A percentile compares a stretch with the other conserved stretches of the same genome.
These are phyloP conservation scores for Cephalotrichum gorgonifer DNA, from an alignment of 2,329 filamentous ascomycete genomes.

Conservation along the genomic window DNA sequence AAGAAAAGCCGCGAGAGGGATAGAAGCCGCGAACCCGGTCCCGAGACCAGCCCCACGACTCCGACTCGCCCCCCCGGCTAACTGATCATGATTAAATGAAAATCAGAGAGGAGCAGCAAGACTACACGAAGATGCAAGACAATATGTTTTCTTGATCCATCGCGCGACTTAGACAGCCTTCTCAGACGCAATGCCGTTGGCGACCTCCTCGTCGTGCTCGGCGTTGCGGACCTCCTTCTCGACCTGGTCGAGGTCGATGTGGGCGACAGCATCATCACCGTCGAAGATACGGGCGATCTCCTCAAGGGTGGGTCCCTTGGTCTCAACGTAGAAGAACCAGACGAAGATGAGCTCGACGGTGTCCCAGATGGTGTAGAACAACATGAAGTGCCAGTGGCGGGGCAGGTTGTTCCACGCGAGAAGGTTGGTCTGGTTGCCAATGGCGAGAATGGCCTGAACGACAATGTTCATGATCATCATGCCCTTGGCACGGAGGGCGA, in stretches of 20 bases:
- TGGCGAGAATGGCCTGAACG: conserved; percentile 49
- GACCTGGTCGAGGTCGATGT: conserved; percentile 37
- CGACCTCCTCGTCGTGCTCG: neutral
- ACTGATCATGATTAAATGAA: neutral
- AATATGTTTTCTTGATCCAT: neutral
- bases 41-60: neutral
- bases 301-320: conserved; percentile 59
- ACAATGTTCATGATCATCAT: conserved; percentile 57
- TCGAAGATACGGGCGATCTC: conserved; percentile 32
- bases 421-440: conserved; percentile 54
- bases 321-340: conserved; percentile 60
- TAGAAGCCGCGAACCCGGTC: neutral
- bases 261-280: conserved; percentile 7
- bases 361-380: conserved; percentile 57
- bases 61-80: too few species aligned
- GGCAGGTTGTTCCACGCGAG: conserved; percentile 44
- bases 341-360: conserved; percentile 50
- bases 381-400: conserved; percentile 55
- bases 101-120: too few species aligned
- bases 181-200: neutral
- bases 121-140: too few species aligned
- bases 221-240: conserved; percentile 40
- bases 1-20: neutral
- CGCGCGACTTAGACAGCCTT: neutral
- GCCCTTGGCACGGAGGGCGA: conserved; percentile 45